Conservation (phyloP, 805 yeast genomes). For the Lipomyces oligophaga region DNA sequence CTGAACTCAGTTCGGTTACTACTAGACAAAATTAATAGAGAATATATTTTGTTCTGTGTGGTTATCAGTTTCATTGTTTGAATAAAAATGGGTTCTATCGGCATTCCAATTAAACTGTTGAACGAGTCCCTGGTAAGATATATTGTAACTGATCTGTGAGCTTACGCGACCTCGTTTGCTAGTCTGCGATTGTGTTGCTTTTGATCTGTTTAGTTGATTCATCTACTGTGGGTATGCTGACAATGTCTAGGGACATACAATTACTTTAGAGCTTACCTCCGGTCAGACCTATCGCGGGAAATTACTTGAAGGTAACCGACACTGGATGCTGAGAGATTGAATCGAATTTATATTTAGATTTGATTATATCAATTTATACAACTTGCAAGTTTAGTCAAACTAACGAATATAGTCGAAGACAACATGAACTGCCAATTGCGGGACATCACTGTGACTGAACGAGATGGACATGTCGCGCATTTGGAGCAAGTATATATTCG, state of each 20-base stretch:
- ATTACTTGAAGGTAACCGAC: constrained; percentile 63
- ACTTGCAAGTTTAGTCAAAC: too few relatives aligned
- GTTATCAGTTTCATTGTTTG: too few relatives aligned
- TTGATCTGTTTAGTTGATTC: too few relatives aligned
- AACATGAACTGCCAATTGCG: constrained; percentile 87
- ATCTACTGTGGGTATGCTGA: too few relatives aligned
- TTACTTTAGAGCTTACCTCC: constrained; percentile 74
- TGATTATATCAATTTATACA: too few relatives aligned
- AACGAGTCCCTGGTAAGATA: constrained; percentile 66
- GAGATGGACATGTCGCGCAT: constrained; percentile 70
- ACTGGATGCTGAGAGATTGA: too few relatives aligned
- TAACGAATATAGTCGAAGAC: constrained; percentile 54
- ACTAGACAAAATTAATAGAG: too few relatives aligned
- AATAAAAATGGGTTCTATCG: constrained; percentile 61
- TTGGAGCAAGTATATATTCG: constrained; percentile 84
- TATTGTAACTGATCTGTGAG: neutral
- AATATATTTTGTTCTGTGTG: too few relatives aligned
- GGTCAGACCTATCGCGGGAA: constrained; percentile 90
- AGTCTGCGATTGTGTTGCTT: too few relatives aligned
- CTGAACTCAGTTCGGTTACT: too few relatives aligned
- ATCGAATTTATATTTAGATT: too few relatives aligned
- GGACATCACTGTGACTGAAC: constrained; percentile 74
- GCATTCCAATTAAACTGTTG: constrained; percentile 79
- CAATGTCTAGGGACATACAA: constrained; percentile 63
- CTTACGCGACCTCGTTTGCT: too few relatives aligned